Base-by-base conservation (phyloP, 2,329 filamentous ascomycete genomes). In the Plectosphaerella cucumerina region DNA sequence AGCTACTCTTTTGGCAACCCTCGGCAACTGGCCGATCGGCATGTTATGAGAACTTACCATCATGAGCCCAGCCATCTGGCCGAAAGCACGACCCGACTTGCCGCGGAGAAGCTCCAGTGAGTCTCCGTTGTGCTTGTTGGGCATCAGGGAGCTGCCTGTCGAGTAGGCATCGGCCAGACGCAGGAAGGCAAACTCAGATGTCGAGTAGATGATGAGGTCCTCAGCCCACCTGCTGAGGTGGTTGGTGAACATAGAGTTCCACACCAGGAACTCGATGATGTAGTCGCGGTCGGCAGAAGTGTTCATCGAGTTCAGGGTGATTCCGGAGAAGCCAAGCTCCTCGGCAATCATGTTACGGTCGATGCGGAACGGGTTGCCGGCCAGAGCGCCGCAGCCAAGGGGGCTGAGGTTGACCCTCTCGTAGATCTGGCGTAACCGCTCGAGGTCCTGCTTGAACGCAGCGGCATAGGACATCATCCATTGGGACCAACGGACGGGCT, bases 61-160 rank as follows among this genome's bases (percentile, higher is more conserved):
- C 60, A 93, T 80, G 57, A 94, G 71, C 35, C 89, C 89, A 5
- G 87, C 81, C 83, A 93, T 88, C 57, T 90, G 86, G 22, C 90
- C 90, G 62, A 95, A 93, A 4, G 84, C 80, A 58, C 87, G 78
- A 2, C 89, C 89, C 47, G 77, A 76, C 74, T 93, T 94, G 46
- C 89, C 89, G 12, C 89, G 80, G 45, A 93, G 77, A 12, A 93
- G 58, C 58, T 76, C 76, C 8, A 94, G 75, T n/a, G 80, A 84
- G 69, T 94, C 89, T 1, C 80, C 77, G 69, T 93, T 93, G 75
- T 90, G 90, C 80, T 93, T 94, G 66, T 94, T 85, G 3, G 88
- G 87, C 87, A 92, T 91, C 50, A 91, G 72, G 0, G 80, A 86
- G 56, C 81, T 87, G 5, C 89, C 89, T 0, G 89, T 93, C 0